Conservation (phyloP, 2,329 filamentous ascomycete species). For the Metarhizium rileyi region DNA sequence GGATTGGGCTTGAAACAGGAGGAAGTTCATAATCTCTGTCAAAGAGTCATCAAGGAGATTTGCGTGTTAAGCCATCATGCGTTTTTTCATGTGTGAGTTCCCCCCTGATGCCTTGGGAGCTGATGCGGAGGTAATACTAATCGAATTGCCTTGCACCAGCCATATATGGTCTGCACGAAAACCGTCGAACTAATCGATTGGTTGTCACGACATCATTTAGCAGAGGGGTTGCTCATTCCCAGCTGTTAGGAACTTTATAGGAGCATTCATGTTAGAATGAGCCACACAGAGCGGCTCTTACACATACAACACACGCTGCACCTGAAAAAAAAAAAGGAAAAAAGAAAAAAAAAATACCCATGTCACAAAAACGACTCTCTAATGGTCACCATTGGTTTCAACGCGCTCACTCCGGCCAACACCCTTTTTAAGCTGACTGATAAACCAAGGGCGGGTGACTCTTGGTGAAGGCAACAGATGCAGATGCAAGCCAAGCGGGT, state of each 20-base stretch:
- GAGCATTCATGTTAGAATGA: not conserved
- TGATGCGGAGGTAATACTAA: slow-evolving; percentile 5
- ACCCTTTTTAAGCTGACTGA: not conserved
- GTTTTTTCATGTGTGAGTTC: slow-evolving; percentile 68
- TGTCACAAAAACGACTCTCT: not conserved
- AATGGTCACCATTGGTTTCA: not conserved
- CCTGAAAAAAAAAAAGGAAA: too few relatives aligned
- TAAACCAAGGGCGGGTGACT: not conserved
- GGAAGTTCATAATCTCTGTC: slow-evolving; percentile 53
- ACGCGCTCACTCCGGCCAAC: not conserved
- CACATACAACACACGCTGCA: not conserved
- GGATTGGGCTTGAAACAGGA: slow-evolving; percentile 36
- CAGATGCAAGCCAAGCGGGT: not conserved
- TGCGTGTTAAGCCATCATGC: slow-evolving; percentile 57
- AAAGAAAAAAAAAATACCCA: too few relatives aligned
- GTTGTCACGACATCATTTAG: not conserved
- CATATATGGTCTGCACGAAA: slow-evolving; percentile 15
- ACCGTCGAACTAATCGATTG: slow-evolving; percentile 3
- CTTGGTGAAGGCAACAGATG: not conserved
- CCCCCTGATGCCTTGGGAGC: not conserved
- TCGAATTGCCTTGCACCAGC: slow-evolving; percentile 3
- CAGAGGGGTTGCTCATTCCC: not conserved
- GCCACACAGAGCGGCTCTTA: not conserved
- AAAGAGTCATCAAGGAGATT: slow-evolving; percentile 57
- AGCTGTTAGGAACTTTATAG: not conserved